A percentile compares a stretch with the other conserved stretches of the same genome.
Conservation (phyloP, 176 grass and related monocot species). For the Dendrocalamus sinicus region DNA sequence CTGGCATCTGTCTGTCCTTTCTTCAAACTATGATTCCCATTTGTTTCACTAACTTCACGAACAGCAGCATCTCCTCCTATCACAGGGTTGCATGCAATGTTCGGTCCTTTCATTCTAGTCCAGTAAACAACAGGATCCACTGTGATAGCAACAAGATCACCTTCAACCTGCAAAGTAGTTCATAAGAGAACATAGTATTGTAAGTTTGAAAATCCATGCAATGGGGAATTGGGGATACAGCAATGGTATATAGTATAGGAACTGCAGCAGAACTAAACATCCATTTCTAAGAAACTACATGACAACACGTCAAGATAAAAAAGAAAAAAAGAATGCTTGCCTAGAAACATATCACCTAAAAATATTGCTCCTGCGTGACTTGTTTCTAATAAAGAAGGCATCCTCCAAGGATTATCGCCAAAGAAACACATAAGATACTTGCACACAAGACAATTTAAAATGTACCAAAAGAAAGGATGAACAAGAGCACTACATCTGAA, state of each 20-base stretch:
- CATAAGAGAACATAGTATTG: conserved; percentile 33
- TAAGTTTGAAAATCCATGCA: background rate
- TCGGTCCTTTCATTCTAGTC: conserved; percentile 81
- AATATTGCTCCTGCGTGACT: background rate
- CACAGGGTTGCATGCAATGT: conserved; percentile 49
- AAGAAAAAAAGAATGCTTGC: background rate
- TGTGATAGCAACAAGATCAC: conserved; percentile 83
- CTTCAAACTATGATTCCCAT: conserved; percentile 44
- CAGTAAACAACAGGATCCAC: conserved; percentile 75
- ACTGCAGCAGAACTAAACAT: conserved; percentile 21
- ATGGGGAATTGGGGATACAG: conserved; percentile 3
- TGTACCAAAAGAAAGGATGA: background rate
- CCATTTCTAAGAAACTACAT: conserved; percentile 7
- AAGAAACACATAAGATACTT: background rate
- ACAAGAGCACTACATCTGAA: background rate
- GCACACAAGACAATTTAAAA: conserved; percentile 11
- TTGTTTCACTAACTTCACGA: conserved; percentile 54
- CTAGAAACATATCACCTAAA: conserved; percentile 37
- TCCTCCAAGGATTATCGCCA: background rate
- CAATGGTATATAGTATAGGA: background rate
- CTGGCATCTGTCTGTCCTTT: conserved; percentile 49
- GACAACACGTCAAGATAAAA: background rate
- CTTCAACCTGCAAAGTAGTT: conserved; percentile 72
- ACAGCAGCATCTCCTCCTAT: conserved; percentile 45
- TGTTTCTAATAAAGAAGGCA: background rate